Base-by-base conservation (phyloP, 352 stramenopile species). In the Aphanomyces invadans region DNA sequence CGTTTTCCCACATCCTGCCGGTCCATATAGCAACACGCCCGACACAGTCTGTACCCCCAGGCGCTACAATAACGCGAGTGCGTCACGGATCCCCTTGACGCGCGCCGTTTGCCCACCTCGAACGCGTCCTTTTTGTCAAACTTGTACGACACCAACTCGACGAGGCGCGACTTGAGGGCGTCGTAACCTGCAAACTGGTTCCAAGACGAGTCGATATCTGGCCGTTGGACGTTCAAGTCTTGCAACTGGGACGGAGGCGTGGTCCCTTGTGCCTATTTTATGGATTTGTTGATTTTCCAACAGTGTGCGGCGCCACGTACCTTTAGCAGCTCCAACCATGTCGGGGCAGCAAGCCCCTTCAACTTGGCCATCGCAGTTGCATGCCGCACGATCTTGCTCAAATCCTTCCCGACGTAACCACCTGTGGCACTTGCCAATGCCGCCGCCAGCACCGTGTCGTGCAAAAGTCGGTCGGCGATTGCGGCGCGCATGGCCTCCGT, bases 1-100 rank as follows among this genome's bases (percentile, higher is more conserved):
- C 28, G 80, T 90, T 65, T 95, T 95, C 33, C 86, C 86, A 45
- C 84, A 93, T 0, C 84, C 84, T 2, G 84, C 90, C 7, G 86
- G 84, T 4, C 86, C 86, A 38, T 86, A 87, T 3, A 95, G 68
- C 32, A 95, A 74, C 45, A 95, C 78, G 21, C 84, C 83, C 10
- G 83, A 90, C 1, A 81, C 78, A 38, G 82, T 83, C 3, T 73
- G 72, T 33, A 92, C 75, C 11, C 80, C 80, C 38, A 90, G 73
- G 21, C 81, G 76, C 83, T 90, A 65, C 28, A 59, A 5, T 0
- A 25, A 2, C 29, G 33, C n/a, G n/a, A n/a, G n/a, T n/a, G n/a
- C n/a, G n/a, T n/a, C n/a, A n/a, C n/a, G n/a, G n/a, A 21, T 56
- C 62, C 19, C 36, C 48, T 60, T 52, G 19, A 48, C 36, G 65